Evolutionary conservation across 108 stramenopile species (phyloP).

Genomic region (Conticribra guillardii): DNA sequence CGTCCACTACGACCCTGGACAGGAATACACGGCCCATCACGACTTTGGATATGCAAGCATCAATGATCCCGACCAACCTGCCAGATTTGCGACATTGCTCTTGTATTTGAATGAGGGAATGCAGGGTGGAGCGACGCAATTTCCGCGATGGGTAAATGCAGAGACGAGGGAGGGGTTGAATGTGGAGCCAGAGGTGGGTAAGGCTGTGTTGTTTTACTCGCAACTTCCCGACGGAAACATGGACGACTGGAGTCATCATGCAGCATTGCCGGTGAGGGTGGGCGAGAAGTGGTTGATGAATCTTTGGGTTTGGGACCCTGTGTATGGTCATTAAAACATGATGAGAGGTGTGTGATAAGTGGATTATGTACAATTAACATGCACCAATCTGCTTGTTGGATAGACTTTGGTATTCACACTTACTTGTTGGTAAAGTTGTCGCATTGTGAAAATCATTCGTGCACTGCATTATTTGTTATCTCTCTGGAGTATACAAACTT

Average conservation of each 20-base stretch:
- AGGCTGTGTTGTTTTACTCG: conserved; percentile 90
- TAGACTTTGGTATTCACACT: no score
- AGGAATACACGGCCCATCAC: conserved; percentile 93
- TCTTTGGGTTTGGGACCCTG: conserved; percentile 66
- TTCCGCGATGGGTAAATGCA: conserved; percentile 84
- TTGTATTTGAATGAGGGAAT: conserved; percentile 84
- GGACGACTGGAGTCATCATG: conserved; percentile 87
- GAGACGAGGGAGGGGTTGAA: conserved; percentile 64
- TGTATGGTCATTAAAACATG: conserved; percentile 2
- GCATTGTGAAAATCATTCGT: no score
- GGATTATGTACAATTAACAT: background rate
- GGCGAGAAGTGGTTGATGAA: conserved; percentile 87
- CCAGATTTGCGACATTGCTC: conserved; percentile 80
- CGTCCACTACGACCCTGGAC: conserved; percentile 80
- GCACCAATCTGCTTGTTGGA: no score
- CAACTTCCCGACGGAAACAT: conserved; percentile 91
- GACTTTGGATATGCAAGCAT: conserved; percentile 79
- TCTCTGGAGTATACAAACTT: no score
- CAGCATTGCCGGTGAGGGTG: conserved; percentile 71
- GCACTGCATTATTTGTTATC: no score
- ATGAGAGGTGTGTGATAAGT: background rate
- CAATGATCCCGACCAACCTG: conserved; percentile 55
- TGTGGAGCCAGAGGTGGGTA: conserved; percentile 69
- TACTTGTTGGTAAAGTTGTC: no score
- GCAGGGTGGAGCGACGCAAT: conserved; percentile 78